Percentiles rank a stretch among this genome's conserved stretches.
Evolutionary conservation across 1,284 basidiomycete species (phyloP).

Genomic region (Wallemia hederae): DNA sequence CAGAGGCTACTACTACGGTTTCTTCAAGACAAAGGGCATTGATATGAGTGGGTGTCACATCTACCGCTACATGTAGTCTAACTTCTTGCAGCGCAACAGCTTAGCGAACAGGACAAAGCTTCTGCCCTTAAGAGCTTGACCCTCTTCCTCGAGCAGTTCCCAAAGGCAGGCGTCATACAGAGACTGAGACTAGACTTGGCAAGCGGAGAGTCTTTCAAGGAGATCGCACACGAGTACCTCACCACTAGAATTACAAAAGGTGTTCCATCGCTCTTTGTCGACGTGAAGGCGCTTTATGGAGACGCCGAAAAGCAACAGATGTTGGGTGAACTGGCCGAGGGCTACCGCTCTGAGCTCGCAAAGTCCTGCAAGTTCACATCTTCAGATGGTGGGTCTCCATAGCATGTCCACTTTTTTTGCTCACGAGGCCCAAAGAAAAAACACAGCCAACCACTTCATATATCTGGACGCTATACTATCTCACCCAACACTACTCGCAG

Average conservation of each 20-base stretch:
- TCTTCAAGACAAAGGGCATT: conserved; percentile 34
- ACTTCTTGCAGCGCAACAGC: conserved; percentile 4
- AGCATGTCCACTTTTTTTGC: neutral
- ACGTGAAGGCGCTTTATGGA: conserved; percentile 59
- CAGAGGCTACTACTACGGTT: conserved; percentile 47
- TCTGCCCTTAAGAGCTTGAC: conserved; percentile 29
- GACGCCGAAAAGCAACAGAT: conserved; percentile 31
- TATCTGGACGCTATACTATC: conserved; percentile 84
- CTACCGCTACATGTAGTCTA: neutral
- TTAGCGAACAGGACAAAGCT: conserved; percentile 24
- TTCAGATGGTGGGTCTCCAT: neutral
- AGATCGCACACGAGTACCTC: conserved; percentile 39
- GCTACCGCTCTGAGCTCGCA: conserved; percentile 19
- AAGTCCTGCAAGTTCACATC: conserved; percentile 12
- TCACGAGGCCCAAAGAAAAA: conserved; percentile 9
- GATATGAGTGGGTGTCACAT: conserved; percentile 25
- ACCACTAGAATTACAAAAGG: conserved; percentile 45
- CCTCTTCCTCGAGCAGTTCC: conserved; percentile 30
- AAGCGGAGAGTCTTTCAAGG: conserved; percentile 31
- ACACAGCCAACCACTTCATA: conserved; percentile 48
- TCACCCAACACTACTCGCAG: conserved; percentile 65
- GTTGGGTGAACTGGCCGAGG: conserved; percentile 43
- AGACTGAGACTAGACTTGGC: neutral
- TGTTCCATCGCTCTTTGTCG: conserved; percentile 76
- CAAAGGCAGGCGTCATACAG: conserved; percentile 22